Evolutionary conservation across 2,329 filamentous ascomycete genomes (phyloP), one percentile per base, ranked within the genome.

Genomic region (Alternaria viburni): DNA sequence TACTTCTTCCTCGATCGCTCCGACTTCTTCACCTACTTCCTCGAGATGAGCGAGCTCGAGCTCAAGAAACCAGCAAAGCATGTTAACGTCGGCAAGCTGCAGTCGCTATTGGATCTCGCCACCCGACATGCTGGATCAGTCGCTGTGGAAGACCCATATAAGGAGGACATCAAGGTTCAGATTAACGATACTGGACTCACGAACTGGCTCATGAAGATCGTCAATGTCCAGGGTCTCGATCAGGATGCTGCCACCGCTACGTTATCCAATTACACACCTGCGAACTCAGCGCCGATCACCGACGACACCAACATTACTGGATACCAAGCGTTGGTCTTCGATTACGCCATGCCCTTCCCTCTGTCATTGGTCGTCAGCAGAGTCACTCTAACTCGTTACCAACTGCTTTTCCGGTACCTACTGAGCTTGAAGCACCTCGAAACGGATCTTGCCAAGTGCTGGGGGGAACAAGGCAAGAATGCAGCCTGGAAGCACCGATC

Each of bases 1-100:
- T 99, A 99, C 83, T 99, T 98, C 84, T 99, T 99, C 85, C 89
- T 99, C 66, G 95, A 98, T 73, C 91, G 94, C 9, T 97, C 96
- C 32, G 96, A 99, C 79, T 99, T 97, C 83, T 98, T 99, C 80
- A 93, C 93, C 3, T 97, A 98, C 81, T 99, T 99, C 79, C 89
- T 99, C 63, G 96, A 99, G 77, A 89, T 99, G 19, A 90, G 93
- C 58, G 86, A 91, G 28, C 94, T 93, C 1, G 96, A 99, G 81
- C 86, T 99, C 62, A 91, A 93, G 73, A 97, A 97, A 77, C 91
- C 92, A 30, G 92, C 94, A 62, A 93, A 93, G 77, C 87, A 87
- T 57, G 93, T 98, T 80, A 99, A 98, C 75, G 92, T 92, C 59
- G 90, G 90, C 79, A 99, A 99, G 80, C 85, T 99, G 45, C 96